A percentile compares a stretch with the other conserved stretches of the same genome.
phyloP scores from a whole-genome alignment of 768 basidiomycete species.

The Mycena belliarum region DNA sequence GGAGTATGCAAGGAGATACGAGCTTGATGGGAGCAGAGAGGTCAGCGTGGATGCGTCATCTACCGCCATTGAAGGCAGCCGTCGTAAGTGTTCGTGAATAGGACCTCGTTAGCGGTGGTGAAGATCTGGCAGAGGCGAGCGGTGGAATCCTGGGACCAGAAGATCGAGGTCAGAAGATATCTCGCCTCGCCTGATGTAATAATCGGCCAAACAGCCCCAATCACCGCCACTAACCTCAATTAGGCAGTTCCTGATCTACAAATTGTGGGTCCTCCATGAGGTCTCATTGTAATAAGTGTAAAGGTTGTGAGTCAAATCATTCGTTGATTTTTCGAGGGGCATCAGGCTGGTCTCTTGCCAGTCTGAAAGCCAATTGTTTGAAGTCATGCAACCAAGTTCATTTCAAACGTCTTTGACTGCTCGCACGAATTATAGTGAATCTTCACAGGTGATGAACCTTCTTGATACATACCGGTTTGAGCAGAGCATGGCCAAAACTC shows the following conservation, averaged over 20 bases:
- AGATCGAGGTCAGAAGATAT: neutral
- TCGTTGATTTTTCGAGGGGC: too few relatives aligned
- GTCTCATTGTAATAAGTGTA: too few relatives aligned
- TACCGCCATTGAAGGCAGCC: conserved; percentile 13
- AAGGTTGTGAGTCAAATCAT: too few relatives aligned
- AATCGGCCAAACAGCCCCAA: neutral
- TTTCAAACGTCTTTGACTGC: too few relatives aligned
- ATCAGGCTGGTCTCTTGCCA: too few relatives aligned
- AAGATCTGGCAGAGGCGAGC: neutral
- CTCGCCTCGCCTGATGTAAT: conserved; percentile 1
- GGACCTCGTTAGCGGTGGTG: neutral
- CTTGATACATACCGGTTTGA: too few relatives aligned
- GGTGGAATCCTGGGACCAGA: neutral
- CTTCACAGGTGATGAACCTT: too few relatives aligned
- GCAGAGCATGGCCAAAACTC: too few relatives aligned
- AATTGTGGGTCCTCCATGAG: too few relatives aligned
- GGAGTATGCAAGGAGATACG: conserved; percentile 56
- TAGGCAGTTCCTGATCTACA: neutral
- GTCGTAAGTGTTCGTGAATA: conserved; percentile 1
- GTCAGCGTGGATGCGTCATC: conserved; percentile 30
- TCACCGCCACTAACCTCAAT: neutral
- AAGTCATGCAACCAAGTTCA: too few relatives aligned
- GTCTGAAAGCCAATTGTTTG: too few relatives aligned
- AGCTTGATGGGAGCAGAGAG: conserved; percentile 46
- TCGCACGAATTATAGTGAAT: too few relatives aligned